A percentile compares a stretch with the other conserved stretches of the same genome.
These are phyloP conservation scores for Melaleuca alternifolia DNA, from an alignment of 345 rosid species.

Conservation along the genomic window DNA sequence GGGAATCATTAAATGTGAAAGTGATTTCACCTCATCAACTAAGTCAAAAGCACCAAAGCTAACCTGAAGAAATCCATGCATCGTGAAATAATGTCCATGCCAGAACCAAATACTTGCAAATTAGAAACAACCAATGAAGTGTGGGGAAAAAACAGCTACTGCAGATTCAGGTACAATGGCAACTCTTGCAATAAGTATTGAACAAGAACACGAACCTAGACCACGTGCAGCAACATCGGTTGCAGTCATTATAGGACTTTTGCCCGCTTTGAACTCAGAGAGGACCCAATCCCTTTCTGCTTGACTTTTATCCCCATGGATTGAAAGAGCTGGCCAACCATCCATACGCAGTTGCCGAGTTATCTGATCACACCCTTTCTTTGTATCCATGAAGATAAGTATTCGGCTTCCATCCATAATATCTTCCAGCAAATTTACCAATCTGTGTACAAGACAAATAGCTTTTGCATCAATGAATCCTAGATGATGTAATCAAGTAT, in stretches of 20 bases:
- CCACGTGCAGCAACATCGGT: constrained; percentile 99
- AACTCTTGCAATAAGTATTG: background rate
- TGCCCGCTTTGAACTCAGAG: constrained; percentile 94
- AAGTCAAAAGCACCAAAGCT: background rate
- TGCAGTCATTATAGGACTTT: constrained; percentile 99
- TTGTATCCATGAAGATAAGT: constrained; percentile 90
- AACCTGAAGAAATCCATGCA: background rate
- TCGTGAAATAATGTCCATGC: background rate
- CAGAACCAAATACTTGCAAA: background rate
- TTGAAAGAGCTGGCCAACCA: constrained; percentile 99
- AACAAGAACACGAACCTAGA: constrained; percentile 45
- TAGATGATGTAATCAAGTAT: background rate
- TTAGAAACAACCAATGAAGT: background rate
- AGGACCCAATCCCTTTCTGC: constrained; percentile 99
- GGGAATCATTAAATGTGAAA: background rate
- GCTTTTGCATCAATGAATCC: background rate
- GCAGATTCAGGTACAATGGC: background rate
- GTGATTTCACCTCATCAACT: background rate
- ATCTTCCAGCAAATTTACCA: constrained; percentile 94
- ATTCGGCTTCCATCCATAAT: constrained; percentile 99
- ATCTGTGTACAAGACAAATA: constrained; percentile 25
- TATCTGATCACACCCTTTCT: constrained; percentile 96
- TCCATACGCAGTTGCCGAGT: constrained; percentile 99
- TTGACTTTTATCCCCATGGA: constrained; percentile 99
- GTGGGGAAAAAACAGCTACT: background rate